Percentiles rank a stretch among this genome's conserved stretches.
Conservation (phyloP, 2,329 filamentous ascomycete genomes). For the Xylariaceae sp. region DNA sequence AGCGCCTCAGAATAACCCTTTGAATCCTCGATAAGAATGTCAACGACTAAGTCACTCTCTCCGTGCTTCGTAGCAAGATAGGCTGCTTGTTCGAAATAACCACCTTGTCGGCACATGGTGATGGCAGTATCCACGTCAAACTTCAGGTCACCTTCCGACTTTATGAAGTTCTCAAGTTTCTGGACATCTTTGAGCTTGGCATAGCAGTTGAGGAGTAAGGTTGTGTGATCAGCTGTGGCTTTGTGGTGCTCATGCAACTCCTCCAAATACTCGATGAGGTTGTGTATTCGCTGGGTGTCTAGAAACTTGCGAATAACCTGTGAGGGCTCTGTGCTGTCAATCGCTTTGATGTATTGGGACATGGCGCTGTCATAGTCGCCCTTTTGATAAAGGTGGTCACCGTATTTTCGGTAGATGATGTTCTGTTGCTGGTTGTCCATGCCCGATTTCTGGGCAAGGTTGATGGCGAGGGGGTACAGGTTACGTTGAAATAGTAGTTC, state of each 20-base stretch:
- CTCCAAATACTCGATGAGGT: slow-evolving; percentile 94
- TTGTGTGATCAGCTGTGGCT: slow-evolving; percentile 93
- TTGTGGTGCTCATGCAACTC: slow-evolving; percentile 92
- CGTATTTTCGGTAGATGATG: slow-evolving; percentile 88
- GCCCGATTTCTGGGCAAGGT: slow-evolving; percentile 84
- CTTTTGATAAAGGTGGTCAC: slow-evolving; percentile 91
- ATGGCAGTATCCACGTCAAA: slow-evolving; percentile 98
- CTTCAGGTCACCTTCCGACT: slow-evolving; percentile 88
- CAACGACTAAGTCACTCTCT: slow-evolving; percentile 89
- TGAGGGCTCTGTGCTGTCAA: slow-evolving; percentile 93
- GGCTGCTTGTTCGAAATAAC: slow-evolving; percentile 94
- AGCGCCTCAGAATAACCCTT: slow-evolving; percentile 86
- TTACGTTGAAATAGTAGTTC: slow-evolving; percentile 94
- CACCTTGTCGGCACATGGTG: slow-evolving; percentile 93
- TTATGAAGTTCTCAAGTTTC: slow-evolving; percentile 95
- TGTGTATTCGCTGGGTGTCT: slow-evolving; percentile 95
- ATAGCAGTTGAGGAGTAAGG: slow-evolving; percentile 91
- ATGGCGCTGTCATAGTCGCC: slow-evolving; percentile 97
- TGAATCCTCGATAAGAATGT: slow-evolving; percentile 93
- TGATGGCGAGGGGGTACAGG: slow-evolving; percentile 87
- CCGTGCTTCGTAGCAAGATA: slow-evolving; percentile 93
- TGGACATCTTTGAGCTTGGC: slow-evolving; percentile 96
- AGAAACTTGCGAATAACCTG: slow-evolving; percentile 97
- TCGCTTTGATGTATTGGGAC: slow-evolving; percentile 95
- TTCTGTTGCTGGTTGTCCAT: slow-evolving; percentile 81